Percentiles rank a stretch among this genome's conserved stretches.
Conservation (phyloP, 192 early-diverging fungal species). For the Backusella psychrophila region DNA sequence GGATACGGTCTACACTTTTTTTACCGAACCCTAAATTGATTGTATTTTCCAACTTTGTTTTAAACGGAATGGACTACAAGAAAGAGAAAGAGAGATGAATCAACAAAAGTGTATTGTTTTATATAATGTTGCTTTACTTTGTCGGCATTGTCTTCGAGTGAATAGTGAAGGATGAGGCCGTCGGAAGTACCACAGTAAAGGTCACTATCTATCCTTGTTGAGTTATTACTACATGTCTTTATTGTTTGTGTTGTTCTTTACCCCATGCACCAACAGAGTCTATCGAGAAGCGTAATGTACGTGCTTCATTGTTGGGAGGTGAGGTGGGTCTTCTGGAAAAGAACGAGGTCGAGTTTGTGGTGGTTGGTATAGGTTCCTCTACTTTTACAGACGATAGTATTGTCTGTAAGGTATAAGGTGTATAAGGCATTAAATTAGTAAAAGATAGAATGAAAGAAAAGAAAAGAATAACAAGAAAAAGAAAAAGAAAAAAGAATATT, state of each 20-base stretch:
- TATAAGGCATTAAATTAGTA: slow-evolving; percentile 31
- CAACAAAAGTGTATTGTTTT: background rate
- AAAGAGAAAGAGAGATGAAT: background rate
- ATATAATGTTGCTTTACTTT: background rate
- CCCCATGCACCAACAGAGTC: slow-evolving; percentile 52
- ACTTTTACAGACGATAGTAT: slow-evolving; percentile 38
- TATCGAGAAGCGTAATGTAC: slow-evolving; percentile 29
- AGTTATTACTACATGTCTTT: background rate
- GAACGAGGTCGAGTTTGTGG: slow-evolving; percentile 22
- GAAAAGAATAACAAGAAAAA: background rate
- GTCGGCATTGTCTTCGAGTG: slow-evolving; percentile 37
- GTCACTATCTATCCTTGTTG: slow-evolving; percentile 53
- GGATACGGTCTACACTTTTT: slow-evolving; percentile 59
- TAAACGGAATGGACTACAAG: slow-evolving; percentile 18
- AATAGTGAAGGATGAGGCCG: slow-evolving; percentile 67
- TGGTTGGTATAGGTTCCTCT: slow-evolving; percentile 32
- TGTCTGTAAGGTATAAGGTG: slow-evolving; percentile 51
- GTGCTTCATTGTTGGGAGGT: slow-evolving; percentile 18
- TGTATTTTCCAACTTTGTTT: slow-evolving; percentile 38
- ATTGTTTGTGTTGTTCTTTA: slow-evolving; percentile 13
- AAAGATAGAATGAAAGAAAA: background rate
- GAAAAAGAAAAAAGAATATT: background rate
- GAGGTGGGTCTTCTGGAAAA: slow-evolving; percentile 23
- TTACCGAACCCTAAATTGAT: slow-evolving; percentile 55
- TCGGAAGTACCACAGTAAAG: slow-evolving; percentile 77